Percentiles rank a stretch among this genome's conserved stretches.
These are phyloP conservation scores for Microstroma glucosiphilum DNA, from an alignment of 1,284 basidiomycete species.

Conservation along the genomic window DNA sequence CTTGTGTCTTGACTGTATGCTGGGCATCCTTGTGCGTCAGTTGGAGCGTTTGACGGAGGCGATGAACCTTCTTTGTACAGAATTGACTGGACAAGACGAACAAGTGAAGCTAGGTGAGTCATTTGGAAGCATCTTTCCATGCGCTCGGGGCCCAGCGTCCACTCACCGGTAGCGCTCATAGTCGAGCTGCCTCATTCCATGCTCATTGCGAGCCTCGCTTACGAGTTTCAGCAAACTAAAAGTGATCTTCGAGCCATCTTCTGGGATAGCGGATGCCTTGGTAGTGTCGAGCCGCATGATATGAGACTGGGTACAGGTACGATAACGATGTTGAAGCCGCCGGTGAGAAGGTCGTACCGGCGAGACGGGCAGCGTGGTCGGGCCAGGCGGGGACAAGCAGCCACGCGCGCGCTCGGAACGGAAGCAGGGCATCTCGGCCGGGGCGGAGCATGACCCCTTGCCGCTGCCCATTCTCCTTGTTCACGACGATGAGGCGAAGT, in stretches of 20 bases:
- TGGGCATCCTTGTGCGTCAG: constrained; percentile 61
- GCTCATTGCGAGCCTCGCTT: constrained; percentile 82
- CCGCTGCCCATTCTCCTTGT: too few species aligned
- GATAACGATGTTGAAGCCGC: neutral
- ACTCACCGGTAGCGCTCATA: constrained; percentile 71
- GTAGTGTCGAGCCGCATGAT: constrained; percentile 19
- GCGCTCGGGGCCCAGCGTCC: neutral
- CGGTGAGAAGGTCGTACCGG: neutral
- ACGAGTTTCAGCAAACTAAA: constrained; percentile 67
- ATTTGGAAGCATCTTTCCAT: neutral
- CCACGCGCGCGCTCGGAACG: too few species aligned
- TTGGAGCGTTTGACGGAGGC: constrained; percentile 72
- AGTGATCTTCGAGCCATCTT: constrained; percentile 20
- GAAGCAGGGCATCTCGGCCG: too few species aligned
- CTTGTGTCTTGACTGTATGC: constrained; percentile 19
- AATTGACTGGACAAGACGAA: constrained; percentile 64
- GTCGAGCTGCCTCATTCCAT: constrained; percentile 84
- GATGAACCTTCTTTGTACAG: constrained; percentile 81
- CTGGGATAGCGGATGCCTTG: constrained; percentile 11
- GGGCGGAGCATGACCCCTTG: too few species aligned
- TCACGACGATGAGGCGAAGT: too few species aligned
- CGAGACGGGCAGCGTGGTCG: neutral
- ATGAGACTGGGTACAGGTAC: neutral
- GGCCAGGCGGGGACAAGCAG: too few species aligned
- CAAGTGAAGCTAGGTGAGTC: constrained; percentile 1